Conservation (phyloP, 768 basidiomycete genomes). For the Lactarius akahatsu region DNA sequence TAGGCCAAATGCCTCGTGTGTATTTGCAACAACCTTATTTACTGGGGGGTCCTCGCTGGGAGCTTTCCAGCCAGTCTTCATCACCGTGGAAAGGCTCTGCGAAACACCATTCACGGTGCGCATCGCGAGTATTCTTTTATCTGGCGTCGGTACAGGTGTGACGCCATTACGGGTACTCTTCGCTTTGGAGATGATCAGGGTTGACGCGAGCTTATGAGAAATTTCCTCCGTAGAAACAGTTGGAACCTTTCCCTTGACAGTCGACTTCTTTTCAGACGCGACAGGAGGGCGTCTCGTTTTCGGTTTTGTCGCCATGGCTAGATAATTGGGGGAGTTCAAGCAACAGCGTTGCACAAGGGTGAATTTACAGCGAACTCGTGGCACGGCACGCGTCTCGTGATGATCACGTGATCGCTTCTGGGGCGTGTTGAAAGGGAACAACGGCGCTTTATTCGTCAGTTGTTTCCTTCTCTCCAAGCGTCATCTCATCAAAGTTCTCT, state of each 20-base stretch:
- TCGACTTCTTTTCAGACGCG: not conserved
- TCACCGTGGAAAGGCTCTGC: constrained; percentile 51
- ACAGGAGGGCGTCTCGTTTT: not conserved
- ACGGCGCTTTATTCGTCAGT: constrained; percentile 12
- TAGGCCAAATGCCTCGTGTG: constrained; percentile 36
- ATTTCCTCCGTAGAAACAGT: constrained; percentile 29
- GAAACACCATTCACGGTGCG: constrained; percentile 60
- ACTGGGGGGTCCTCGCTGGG: constrained; percentile 34
- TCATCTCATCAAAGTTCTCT: constrained; percentile 92
- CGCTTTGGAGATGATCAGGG: constrained; percentile 32
- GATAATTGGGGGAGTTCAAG: not conserved
- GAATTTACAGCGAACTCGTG: not conserved
- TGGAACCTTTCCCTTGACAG: not conserved
- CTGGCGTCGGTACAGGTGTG: constrained; percentile 8
- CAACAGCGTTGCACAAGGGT: not conserved
- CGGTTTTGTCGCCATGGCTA: constrained; percentile 17
- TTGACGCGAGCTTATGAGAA: constrained; percentile 31
- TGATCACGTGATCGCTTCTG: constrained; percentile 12
- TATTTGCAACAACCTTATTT: constrained; percentile 32
- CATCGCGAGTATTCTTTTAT: constrained; percentile 46
- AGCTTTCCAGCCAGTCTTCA: constrained; percentile 63
- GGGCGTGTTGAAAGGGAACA: not conserved
- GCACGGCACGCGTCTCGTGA: not conserved
- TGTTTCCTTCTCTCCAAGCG: constrained; percentile 49
- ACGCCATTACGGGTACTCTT: constrained; percentile 16